Conservation (phyloP, 495 filamentous ascomycete species). For the Bombardia bombarda region DNA sequence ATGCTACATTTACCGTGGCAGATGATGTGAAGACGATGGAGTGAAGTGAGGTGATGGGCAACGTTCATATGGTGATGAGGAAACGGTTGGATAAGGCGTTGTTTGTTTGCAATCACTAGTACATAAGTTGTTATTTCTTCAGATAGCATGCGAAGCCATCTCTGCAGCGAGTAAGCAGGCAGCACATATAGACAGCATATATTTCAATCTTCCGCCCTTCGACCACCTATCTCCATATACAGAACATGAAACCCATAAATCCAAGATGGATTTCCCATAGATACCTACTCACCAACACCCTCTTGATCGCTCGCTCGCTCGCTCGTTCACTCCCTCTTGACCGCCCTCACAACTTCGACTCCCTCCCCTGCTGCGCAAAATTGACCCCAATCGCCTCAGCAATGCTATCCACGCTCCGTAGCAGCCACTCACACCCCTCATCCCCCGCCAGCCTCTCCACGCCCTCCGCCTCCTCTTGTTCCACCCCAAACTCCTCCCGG, state of each 20-base stretch:
- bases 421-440: conserved; percentile 64
- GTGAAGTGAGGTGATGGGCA: conserved; percentile 16
- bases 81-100: background rate
- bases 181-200: background rate
- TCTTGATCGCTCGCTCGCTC: too few relatives aligned
- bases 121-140: background rate
- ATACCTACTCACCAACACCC: background rate
- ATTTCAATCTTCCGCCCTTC: too few relatives aligned
- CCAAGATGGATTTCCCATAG: background rate
- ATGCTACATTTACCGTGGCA: conserved; percentile 43
- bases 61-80: background rate
- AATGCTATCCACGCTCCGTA: conserved; percentile 62
- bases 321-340: too few relatives aligned
- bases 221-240: too few relatives aligned
- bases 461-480: conserved; percentile 14
- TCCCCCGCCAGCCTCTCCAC: conserved; percentile 51
- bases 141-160: too few relatives aligned
- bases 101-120: background rate
- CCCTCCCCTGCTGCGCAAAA: conserved; percentile 48
- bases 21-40: conserved; percentile 41
- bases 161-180: too few relatives aligned
- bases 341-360: conserved; percentile 4
- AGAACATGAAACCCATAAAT: background rate
- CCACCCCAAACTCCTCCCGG: conserved; percentile 32
- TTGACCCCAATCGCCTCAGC: conserved; percentile 54